These are phyloP conservation scores for Zoysia matrella DNA, from an alignment of 202 grass and related monocot genomes.

Conservation along the genomic window DNA sequence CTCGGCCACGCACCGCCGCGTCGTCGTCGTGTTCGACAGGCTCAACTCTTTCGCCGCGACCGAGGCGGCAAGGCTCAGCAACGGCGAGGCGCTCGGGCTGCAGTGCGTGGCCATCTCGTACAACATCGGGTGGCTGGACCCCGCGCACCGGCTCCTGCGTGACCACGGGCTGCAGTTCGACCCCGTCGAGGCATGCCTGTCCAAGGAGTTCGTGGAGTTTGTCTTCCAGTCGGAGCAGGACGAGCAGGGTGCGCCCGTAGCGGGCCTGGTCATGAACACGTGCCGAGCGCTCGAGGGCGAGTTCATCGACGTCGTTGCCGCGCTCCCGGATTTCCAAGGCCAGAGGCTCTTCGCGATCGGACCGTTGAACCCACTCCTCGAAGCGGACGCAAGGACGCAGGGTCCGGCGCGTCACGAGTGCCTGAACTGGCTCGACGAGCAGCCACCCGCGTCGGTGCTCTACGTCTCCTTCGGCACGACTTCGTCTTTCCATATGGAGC, in stretches of 20 bases:
- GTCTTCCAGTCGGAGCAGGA: neutral
- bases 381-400: neutral
- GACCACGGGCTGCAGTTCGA: neutral
- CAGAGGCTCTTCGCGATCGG: constrained; percentile 54
- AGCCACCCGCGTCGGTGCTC: constrained; percentile 59
- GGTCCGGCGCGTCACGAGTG: constrained; percentile 43
- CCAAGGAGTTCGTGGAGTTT: constrained; percentile 35
- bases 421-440: constrained; percentile 69
- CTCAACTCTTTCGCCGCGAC: constrained; percentile 51
- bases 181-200: constrained; percentile 26
- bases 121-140: constrained; percentile 32
- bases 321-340: neutral
- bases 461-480: constrained; percentile 73
- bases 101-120: constrained; percentile 53
- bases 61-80: constrained; percentile 50
- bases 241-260: neutral
- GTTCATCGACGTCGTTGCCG: constrained; percentile 25
- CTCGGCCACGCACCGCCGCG: constrained; percentile 26
- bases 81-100: constrained; percentile 64
- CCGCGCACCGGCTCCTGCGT: neutral
- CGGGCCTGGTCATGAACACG: constrained; percentile 33
- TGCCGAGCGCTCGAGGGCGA: constrained; percentile 40
- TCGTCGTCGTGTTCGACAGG: constrained; percentile 56
- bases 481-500: constrained; percentile 45
- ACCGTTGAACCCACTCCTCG: constrained; percentile 31